A percentile compares a stretch with the other conserved stretches of the same genome.
phyloP scores from a whole-genome alignment of 108 stramenopile genomes.

The Discostella pseudostelligera region DNA sequence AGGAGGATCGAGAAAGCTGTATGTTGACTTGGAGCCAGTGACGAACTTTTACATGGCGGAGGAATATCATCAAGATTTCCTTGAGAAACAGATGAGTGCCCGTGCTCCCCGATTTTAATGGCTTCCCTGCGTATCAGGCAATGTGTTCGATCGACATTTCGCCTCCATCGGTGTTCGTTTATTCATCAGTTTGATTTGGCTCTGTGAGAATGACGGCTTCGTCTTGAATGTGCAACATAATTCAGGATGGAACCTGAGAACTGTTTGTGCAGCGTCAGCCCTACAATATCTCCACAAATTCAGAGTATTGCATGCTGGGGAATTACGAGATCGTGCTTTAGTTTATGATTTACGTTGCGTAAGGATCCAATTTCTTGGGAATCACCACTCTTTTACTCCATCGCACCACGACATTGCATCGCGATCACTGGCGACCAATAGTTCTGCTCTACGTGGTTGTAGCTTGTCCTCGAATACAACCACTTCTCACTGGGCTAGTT shows the following conservation, averaged over 20 bases:
- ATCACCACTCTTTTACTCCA: too few species aligned
- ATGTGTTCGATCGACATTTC: neutral
- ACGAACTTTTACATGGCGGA: slow-evolving; percentile 60
- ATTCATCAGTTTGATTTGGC: neutral
- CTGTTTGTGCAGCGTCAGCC: neutral
- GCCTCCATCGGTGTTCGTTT: neutral
- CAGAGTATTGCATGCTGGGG: too few species aligned
- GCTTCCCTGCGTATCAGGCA: neutral
- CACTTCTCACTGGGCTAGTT: too few species aligned
- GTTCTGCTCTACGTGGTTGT: too few species aligned
- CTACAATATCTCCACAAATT: neutral
- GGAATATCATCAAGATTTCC: slow-evolving; percentile 68
- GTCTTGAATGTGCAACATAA: slow-evolving; percentile 5
- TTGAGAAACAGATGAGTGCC: slow-evolving; percentile 45
- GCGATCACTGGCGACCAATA: too few species aligned
- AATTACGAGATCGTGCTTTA: too few species aligned
- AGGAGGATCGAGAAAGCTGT: slow-evolving; percentile 24
- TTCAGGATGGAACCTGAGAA: slow-evolving; percentile 5
- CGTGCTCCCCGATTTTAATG: slow-evolving; percentile 7
- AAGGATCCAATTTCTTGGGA: too few species aligned
- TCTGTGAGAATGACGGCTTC: slow-evolving; percentile 38
- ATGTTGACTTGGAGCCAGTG: slow-evolving; percentile 63
- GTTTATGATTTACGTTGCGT: too few species aligned
- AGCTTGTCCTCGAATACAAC: too few species aligned
- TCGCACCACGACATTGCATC: too few species aligned